Percentiles rank a stretch among this genome's conserved stretches.
Evolutionary conservation across 164 flowering plant species (phyloP).

Genomic region (Buxus sempervirens): DNA sequence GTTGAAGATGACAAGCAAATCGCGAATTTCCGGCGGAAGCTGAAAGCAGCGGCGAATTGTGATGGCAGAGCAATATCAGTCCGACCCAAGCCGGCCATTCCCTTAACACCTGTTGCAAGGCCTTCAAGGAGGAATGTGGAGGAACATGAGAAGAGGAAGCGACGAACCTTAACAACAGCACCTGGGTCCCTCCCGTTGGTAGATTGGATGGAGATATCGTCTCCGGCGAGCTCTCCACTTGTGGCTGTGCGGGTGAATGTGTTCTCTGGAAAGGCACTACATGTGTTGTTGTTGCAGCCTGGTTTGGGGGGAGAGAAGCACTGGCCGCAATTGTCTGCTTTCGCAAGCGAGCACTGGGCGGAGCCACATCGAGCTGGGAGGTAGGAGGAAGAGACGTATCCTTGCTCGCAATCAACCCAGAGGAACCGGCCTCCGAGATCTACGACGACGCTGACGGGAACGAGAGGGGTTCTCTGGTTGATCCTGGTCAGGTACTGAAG

Average conservation of each 20-base stretch:
- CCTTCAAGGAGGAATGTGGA: constrained; percentile 23
- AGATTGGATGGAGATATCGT: constrained; percentile 22
- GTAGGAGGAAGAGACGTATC: constrained; percentile 28
- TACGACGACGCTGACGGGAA: constrained; percentile 17
- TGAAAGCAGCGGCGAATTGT: constrained; percentile 24
- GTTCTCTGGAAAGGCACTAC: constrained; percentile 20
- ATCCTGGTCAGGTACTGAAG: constrained; percentile 27
- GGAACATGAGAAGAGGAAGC: constrained; percentile 23
- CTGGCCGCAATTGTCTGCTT: constrained; percentile 9
- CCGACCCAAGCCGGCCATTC: constrained; percentile 35
- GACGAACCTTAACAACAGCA: neutral
- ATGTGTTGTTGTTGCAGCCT: constrained; percentile 33
- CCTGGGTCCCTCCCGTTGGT: constrained; percentile 29
- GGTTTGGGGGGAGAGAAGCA: constrained; percentile 21
- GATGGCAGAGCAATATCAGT: constrained; percentile 22
- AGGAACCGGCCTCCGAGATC: constrained; percentile 33
- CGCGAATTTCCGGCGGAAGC: constrained; percentile 26
- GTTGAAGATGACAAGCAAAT: constrained; percentile 24
- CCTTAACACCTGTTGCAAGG: constrained; percentile 27
- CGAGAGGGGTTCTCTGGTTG: constrained; percentile 26
- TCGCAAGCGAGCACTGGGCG: constrained; percentile 26
- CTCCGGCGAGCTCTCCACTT: constrained; percentile 27
- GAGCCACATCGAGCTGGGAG: constrained; percentile 25
- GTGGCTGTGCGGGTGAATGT: constrained; percentile 17
- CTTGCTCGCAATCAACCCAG: constrained; percentile 32